phyloP scores from a whole-genome alignment of 1,139 yeast species.

The Citeromyces siamensis region DNA sequence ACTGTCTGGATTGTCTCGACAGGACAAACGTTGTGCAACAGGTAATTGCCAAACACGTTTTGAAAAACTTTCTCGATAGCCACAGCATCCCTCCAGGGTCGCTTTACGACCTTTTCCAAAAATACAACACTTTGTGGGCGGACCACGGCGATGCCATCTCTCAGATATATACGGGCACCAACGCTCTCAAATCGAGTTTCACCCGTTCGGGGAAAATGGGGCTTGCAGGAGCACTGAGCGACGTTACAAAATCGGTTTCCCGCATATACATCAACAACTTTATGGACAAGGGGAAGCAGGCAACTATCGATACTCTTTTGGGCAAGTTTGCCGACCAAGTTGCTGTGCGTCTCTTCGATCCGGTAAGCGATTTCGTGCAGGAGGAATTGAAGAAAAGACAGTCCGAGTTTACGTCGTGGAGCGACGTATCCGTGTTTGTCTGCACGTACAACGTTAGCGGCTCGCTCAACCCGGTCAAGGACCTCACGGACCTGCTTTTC shows the following conservation, averaged over 20 bases:
- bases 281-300: conserved; percentile 83
- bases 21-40: conserved; percentile 92
- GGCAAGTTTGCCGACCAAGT: conserved; percentile 68
- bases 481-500: conserved; percentile 45
- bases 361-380: conserved; percentile 71
- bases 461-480: conserved; percentile 20
- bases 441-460: conserved; percentile 93
- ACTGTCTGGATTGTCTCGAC: conserved; percentile 91
- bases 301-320: conserved; percentile 70
- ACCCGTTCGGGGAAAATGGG: conserved; percentile 95
- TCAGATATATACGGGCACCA: conserved; percentile 94
- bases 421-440: conserved; percentile 52
- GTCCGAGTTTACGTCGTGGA: conserved; percentile 45
- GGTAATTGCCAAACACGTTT: conserved; percentile 54
- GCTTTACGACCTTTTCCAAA: conserved; percentile 38
- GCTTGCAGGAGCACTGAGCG: conserved; percentile 90
- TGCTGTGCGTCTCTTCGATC: conserved; percentile 74
- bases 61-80: conserved; percentile 54
- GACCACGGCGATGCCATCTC: conserved; percentile 97
- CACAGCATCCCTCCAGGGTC: conserved; percentile 24
- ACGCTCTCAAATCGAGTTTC: conserved; percentile 88
- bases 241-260: conserved; percentile 91
- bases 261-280: conserved; percentile 94
- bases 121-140: conserved; percentile 88
- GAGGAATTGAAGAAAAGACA: conserved; percentile 40